A percentile compares a stretch with the other conserved stretches of the same genome.
Conservation (phyloP, 2,329 filamentous ascomycete species). For the Pseudohalonectria lignicola region DNA sequence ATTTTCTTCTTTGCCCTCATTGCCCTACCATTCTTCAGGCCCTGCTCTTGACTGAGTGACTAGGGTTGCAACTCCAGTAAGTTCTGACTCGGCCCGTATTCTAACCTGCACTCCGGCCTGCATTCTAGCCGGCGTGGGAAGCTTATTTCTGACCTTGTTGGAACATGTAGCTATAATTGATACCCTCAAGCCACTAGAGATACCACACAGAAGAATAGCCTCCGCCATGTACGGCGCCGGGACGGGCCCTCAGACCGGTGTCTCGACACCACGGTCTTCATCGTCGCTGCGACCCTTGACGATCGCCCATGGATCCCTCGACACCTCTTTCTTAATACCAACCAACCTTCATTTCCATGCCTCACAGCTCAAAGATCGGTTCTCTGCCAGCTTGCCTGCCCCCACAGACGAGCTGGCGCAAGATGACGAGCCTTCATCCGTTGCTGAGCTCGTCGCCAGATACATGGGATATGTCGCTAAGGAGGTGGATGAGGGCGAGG, state of each 20-base stretch:
- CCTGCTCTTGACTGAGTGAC: constrained; percentile 5
- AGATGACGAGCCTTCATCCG: constrained; percentile 97
- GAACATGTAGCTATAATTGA: too few species aligned
- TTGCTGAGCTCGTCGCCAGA: constrained; percentile 81
- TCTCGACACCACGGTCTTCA: constrained; percentile 90
- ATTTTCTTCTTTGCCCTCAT: too few species aligned
- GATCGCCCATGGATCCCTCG: constrained; percentile 85
- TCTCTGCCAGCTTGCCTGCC: constrained; percentile 71
- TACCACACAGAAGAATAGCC: too few species aligned
- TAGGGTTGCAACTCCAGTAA: not conserved
- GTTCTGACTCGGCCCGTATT: too few species aligned
- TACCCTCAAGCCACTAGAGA: too few species aligned
- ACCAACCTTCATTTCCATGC: constrained; percentile 95
- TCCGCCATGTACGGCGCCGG: constrained; percentile 71
- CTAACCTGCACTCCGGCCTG: too few species aligned
- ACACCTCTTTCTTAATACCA: constrained; percentile 90
- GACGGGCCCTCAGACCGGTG: constrained; percentile 84
- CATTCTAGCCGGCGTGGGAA: too few species aligned
- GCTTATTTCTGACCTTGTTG: too few species aligned
- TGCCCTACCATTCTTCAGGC: not conserved
- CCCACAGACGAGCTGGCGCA: constrained; percentile 95
- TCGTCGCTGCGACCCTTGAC: constrained; percentile 86
- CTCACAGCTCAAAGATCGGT: constrained; percentile 84
- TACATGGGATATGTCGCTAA: constrained; percentile 85
- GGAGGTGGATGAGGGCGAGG: constrained; percentile 87